Percentiles rank a stretch among this genome's conserved stretches.
Conservation (phyloP, 495 filamentous ascomycete species). For the Aspergillus sclerotiicarbonarius region DNA sequence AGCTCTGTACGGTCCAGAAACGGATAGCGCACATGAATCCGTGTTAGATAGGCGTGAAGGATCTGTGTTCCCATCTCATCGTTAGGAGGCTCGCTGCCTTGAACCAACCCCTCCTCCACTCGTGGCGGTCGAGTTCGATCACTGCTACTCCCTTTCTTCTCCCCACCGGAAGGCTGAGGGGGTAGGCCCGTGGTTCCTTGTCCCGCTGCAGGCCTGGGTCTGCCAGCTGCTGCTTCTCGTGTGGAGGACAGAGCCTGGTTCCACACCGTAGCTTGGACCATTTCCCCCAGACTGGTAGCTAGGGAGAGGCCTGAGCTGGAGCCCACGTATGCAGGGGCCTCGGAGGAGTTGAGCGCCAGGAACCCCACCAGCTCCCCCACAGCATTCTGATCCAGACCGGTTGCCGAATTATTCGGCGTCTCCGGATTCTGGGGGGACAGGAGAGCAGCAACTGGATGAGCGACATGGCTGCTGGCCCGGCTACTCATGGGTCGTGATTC, state of each 20-base stretch:
- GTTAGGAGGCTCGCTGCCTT: slow-evolving; percentile 46
- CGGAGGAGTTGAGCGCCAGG: slow-evolving; percentile 46
- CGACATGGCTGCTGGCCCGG: slow-evolving; percentile 15
- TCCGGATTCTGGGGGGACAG: slow-evolving; percentile 29
- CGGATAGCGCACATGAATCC: slow-evolving; percentile 49
- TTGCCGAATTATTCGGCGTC: slow-evolving; percentile 21
- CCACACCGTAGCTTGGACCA: slow-evolving; percentile 55
- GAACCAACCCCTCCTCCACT: slow-evolving; percentile 39
- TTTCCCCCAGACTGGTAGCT: slow-evolving; percentile 50
- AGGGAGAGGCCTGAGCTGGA: slow-evolving; percentile 51
- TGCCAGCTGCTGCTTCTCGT: slow-evolving; percentile 19
- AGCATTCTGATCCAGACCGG: slow-evolving; percentile 38
- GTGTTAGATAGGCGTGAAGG: slow-evolving; percentile 44
- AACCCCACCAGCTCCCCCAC: slow-evolving; percentile 54
- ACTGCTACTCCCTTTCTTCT: slow-evolving; percentile 7
- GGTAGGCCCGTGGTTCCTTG: slow-evolving; percentile 5
- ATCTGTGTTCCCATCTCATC: slow-evolving; percentile 49
- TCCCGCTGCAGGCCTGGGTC: neutral
- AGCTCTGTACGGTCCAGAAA: slow-evolving; percentile 48
- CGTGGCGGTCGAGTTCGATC: slow-evolving; percentile 27
- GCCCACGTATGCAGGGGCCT: slow-evolving; percentile 53
- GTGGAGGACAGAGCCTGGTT: slow-evolving; percentile 45
- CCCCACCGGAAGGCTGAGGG: slow-evolving; percentile 10
- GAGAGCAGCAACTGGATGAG: slow-evolving; percentile 21
- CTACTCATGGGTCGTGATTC: slow-evolving; percentile 23